Evolutionary conservation across 768 basidiomycete species (phyloP).

Genomic region (Leucogyrophana mollusca): DNA sequence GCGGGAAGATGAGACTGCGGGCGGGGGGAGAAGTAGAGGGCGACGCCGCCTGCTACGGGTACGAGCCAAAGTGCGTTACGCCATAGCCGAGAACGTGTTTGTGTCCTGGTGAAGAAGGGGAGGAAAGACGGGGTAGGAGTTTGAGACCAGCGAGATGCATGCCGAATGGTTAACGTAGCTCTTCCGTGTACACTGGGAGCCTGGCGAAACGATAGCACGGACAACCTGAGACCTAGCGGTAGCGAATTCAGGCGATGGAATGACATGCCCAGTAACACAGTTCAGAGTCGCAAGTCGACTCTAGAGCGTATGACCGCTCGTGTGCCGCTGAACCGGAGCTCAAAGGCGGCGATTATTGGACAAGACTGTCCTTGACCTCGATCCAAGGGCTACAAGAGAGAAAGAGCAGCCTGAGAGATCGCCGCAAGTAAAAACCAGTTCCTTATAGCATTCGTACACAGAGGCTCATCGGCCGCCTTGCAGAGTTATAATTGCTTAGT

Average conservation of each 20-base stretch:
- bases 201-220: slow-evolving; percentile 13
- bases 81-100: slow-evolving; percentile 22
- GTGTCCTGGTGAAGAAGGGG: slow-evolving; percentile 35
- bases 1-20: slow-evolving; percentile 42
- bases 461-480: no score
- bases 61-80: slow-evolving; percentile 48
- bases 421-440: no score
- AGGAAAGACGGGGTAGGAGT: slow-evolving; percentile 12
- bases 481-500: no score
- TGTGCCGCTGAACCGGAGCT: no score
- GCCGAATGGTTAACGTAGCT: slow-evolving; percentile 13
- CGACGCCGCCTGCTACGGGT: slow-evolving; percentile 55
- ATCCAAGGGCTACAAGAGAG: no score
- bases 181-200: not conserved
- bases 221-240: slow-evolving; percentile 23
- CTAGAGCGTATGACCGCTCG: no score
- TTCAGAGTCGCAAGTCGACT: no score
- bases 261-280: slow-evolving; percentile 16
- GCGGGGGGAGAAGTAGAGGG: slow-evolving; percentile 46
- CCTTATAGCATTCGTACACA: no score
- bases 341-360: no score
- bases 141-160: slow-evolving; percentile 22
- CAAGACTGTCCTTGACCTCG: no score
- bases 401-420: no score
- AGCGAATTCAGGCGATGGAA: slow-evolving; percentile 20